These are phyloP conservation scores for Diaporthe aspalathi DNA, from an alignment of 2,329 filamentous ascomycete genomes.

Conservation along the genomic window DNA sequence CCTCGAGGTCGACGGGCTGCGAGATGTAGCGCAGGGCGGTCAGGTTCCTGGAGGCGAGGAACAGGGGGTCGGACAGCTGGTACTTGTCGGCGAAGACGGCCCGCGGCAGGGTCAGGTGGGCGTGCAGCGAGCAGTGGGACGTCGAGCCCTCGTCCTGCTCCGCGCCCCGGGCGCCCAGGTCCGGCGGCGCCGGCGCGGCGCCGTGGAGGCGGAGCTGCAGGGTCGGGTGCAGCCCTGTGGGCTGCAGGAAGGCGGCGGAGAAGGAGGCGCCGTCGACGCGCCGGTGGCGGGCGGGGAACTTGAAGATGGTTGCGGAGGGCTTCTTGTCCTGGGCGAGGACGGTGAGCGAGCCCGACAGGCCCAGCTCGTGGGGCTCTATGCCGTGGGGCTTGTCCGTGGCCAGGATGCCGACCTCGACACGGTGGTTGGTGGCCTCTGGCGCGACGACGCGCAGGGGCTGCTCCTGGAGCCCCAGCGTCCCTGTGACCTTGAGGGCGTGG, in stretches of 20 bases:
- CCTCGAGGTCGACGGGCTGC: slow-evolving; percentile 88
- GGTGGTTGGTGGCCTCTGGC: slow-evolving; percentile 53
- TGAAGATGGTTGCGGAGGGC: slow-evolving; percentile 82
- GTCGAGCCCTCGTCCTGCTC: slow-evolving; percentile 48
- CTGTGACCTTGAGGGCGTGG: slow-evolving; percentile 72
- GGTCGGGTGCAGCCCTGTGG: slow-evolving; percentile 86
- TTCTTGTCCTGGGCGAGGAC: slow-evolving; percentile 80
- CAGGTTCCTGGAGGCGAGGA: slow-evolving; percentile 84
- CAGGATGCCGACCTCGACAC: slow-evolving; percentile 85
- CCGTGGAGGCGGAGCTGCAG: slow-evolving; percentile 73
- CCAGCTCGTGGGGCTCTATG: slow-evolving; percentile 78
- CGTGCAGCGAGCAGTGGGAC: slow-evolving; percentile 77
- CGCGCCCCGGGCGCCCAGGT: slow-evolving; percentile 39
- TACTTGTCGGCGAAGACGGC: slow-evolving; percentile 88
- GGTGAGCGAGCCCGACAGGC: slow-evolving; percentile 80
- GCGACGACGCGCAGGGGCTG: slow-evolving; percentile 56
- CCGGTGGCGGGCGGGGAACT: slow-evolving; percentile 82
- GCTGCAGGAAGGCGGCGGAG: slow-evolving; percentile 71
- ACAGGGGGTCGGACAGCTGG: slow-evolving; percentile 81
- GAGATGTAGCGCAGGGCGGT: slow-evolving; percentile 74
- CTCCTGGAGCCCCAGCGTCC: slow-evolving; percentile 67
- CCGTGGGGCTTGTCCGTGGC: slow-evolving; percentile 69
- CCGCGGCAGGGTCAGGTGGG: slow-evolving; percentile 85
- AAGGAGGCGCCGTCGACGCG: slow-evolving; percentile 66
- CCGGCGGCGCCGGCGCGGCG: slow-evolving; percentile 57